phyloP scores from a whole-genome alignment of 768 basidiomycete genomes.

The Lactarius vividus region DNA sequence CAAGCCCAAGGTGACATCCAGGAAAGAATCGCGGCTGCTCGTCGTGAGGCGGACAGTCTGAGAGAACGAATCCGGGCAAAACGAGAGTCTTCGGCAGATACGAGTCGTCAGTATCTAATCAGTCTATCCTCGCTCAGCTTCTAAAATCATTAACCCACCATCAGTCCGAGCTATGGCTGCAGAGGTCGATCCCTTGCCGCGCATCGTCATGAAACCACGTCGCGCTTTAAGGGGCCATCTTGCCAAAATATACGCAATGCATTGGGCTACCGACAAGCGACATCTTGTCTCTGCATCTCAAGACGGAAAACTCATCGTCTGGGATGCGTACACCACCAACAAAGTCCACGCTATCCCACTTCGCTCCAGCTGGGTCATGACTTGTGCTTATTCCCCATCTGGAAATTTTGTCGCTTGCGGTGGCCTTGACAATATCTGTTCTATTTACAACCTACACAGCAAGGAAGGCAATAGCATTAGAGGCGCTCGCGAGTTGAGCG shows the following conservation, averaged over 20 bases:
- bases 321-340: constrained; percentile 99
- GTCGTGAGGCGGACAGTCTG: constrained; percentile 93
- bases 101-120: constrained; percentile 66
- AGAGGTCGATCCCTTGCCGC: constrained; percentile 92
- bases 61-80: constrained; percentile 99
- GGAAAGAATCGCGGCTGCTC: constrained; percentile 92
- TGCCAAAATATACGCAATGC: constrained; percentile 99
- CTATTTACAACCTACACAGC: constrained; percentile 92
- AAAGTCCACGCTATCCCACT: constrained; percentile 99
- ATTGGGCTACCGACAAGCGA: constrained; percentile 96
- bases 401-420: constrained; percentile 98
- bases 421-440: constrained; percentile 98
- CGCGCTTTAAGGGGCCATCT: constrained; percentile 95
- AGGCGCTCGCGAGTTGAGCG: constrained; percentile 92
- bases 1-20: constrained; percentile 83
- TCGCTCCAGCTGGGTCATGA: constrained; percentile 99
- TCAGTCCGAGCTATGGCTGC: constrained; percentile 97
- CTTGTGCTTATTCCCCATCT: constrained; percentile 95
- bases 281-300: constrained; percentile 99
- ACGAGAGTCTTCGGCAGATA: constrained; percentile 96
- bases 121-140: constrained; percentile 13
- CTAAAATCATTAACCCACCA: constrained; percentile 23
- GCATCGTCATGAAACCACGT: constrained; percentile 95
- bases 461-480: constrained; percentile 74
- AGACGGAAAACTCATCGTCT: constrained; percentile 98